A percentile compares a stretch with the other conserved stretches of the same genome.
Conservation (phyloP, 2,329 filamentous ascomycete species). For the Teratosphaeria zuluensis region DNA sequence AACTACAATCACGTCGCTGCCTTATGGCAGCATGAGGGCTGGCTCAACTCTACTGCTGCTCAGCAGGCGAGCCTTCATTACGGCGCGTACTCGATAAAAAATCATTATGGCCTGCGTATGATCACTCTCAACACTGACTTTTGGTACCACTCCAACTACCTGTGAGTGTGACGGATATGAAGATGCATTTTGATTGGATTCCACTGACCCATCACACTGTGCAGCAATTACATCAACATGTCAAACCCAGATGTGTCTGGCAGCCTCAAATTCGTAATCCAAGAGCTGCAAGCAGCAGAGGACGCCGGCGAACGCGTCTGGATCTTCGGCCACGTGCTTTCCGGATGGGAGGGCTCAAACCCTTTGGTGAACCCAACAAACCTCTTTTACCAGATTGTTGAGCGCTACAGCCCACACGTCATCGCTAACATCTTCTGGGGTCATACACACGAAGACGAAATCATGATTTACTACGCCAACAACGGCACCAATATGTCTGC, state of each 20-base stretch:
- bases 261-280: slow-evolving; percentile 40
- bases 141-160: slow-evolving; percentile 33
- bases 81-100: slow-evolving; percentile 46
- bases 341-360: slow-evolving; percentile 48
- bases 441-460: slow-evolving; percentile 46
- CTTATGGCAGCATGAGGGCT: slow-evolving; percentile 48
- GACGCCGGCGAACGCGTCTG: slow-evolving; percentile 44
- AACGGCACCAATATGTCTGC: slow-evolving; percentile 32
- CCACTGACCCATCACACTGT: too few species aligned
- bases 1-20: slow-evolving; percentile 48
- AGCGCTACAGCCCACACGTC: slow-evolving; percentile 43
- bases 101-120: slow-evolving; percentile 43
- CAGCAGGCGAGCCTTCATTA: slow-evolving; percentile 42
- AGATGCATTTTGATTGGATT: too few species aligned
- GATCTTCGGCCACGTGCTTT: slow-evolving; percentile 46
- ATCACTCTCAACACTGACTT: slow-evolving; percentile 47
- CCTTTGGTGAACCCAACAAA: slow-evolving; percentile 44
- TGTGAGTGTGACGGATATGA: slow-evolving; percentile 11
- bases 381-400: slow-evolving; percentile 46
- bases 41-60: slow-evolving; percentile 39
- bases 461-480: slow-evolving; percentile 46
- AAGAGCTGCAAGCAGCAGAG: slow-evolving; percentile 45
- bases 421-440: slow-evolving; percentile 48
- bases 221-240: slow-evolving; percentile 41
- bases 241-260: slow-evolving; percentile 43